Percentiles rank a stretch among this genome's conserved stretches.
These are phyloP conservation scores for Teratosphaeria gauchensis DNA, from an alignment of 2,329 filamentous ascomycete genomes.

Conservation along the genomic window DNA sequence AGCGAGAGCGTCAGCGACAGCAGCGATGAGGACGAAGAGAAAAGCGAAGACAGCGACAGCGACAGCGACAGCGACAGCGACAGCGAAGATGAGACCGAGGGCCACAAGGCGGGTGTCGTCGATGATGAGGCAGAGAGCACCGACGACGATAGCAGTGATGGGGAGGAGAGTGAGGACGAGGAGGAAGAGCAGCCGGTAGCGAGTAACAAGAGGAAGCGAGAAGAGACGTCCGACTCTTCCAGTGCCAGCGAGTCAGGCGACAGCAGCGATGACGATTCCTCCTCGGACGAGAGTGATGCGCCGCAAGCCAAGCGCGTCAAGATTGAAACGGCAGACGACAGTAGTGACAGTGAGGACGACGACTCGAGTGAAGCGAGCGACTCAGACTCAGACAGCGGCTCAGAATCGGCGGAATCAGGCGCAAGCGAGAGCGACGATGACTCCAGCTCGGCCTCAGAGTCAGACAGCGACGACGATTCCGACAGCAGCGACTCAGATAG, in stretches of 20 bases:
- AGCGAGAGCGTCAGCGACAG: background rate
- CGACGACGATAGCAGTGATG: slow-evolving; percentile 5
- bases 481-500: slow-evolving; percentile 11
- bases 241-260: slow-evolving; percentile 3
- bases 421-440: background rate
- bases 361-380: slow-evolving; percentile 9
- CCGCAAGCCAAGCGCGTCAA: slow-evolving; percentile 23
- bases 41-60: too few species aligned
- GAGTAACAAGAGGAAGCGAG: slow-evolving; percentile 16
- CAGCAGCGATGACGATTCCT: slow-evolving; percentile 13
- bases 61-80: slow-evolving; percentile 4
- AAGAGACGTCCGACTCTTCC: slow-evolving; percentile 9
- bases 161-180: slow-evolving; percentile 8
- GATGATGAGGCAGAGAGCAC: background rate
- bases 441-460: slow-evolving; percentile 1
- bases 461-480: background rate
- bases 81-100: slow-evolving; percentile 5
- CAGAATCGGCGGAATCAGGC: background rate
- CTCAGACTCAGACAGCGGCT: background rate
- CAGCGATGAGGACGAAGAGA: too few species aligned
- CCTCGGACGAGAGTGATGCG: slow-evolving; percentile 19
- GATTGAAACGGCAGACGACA: slow-evolving; percentile 7
- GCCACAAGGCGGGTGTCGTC: slow-evolving; percentile 13
- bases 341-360: slow-evolving; percentile 9
- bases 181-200: slow-evolving; percentile 2